Base-by-base conservation (phyloP, 768 basidiomycete genomes). In the Leccinum truebloodii region DNA sequence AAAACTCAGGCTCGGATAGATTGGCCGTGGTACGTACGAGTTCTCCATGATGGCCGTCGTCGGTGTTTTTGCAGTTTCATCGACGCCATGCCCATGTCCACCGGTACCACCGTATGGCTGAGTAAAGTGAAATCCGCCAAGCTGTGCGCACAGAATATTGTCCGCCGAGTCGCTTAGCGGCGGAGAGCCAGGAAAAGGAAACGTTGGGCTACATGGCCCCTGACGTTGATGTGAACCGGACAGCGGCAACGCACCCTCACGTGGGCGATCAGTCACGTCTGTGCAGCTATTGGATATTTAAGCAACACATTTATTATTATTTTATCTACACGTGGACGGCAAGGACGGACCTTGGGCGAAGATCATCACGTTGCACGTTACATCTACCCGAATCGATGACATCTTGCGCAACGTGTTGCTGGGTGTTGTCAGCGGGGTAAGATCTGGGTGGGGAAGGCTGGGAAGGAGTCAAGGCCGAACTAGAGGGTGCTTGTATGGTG, bases 301-400 rank as follows among this genome's bases (percentile, higher is more conserved):
- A 61, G 62, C 53, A 60, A 62, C 18, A 51, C 35, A 53, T 58
- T 46, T 30, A 20, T 44, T 20, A 44, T 44, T 44, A 20, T 44
- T 44, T 44, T 44, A 16, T 35, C 51, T 52, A 68, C 70, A 72
- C 68, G 70, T 68, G 70, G 59, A 39, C 63, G 62, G 49, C 55
- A 62, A 72, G 66, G 64, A 72, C 71, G 65, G 63, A 72, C 71
- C 71, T 69, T 69, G 71, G 65, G 67, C 65, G 71, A 71, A 69
- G 69, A 72, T 72, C 71, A 67, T 72, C 71, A 69, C 71, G 69
- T 71, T 73, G 64, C 55, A 26, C 14, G 58, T 63, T 54, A 66
- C 63, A 65, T 53, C 69, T 69, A 69, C 48, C 64, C 24, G 67
- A 59, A 64, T 64, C 63, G 60, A 69, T 72, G 71, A 67, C 71